These are phyloP conservation scores for Saturnispora hagleri DNA, from an alignment of 805 yeast genomes.

Conservation along the genomic window DNA sequence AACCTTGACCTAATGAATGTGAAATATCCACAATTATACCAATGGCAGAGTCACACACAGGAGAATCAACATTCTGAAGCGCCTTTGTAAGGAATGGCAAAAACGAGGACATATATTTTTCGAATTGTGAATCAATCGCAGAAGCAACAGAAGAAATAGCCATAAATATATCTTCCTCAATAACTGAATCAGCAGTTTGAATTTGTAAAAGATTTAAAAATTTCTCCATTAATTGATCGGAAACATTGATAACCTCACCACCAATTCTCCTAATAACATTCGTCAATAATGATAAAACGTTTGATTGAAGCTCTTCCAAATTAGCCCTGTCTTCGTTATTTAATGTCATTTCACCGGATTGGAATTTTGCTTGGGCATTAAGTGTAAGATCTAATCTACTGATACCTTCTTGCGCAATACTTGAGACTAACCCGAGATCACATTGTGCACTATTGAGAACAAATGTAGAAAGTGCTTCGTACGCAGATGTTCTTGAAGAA, in stretches of 20 bases:
- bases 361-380: slow-evolving; percentile 41
- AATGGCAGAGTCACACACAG: slow-evolving; percentile 81
- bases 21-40: slow-evolving; percentile 93
- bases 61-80: slow-evolving; percentile 70
- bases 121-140: slow-evolving; percentile 63
- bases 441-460: slow-evolving; percentile 68
- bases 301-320: slow-evolving; percentile 83
- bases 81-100: slow-evolving; percentile 77
- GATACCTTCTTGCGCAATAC: slow-evolving; percentile 67
- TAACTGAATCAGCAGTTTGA: slow-evolving; percentile 54
- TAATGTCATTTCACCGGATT: slow-evolving; percentile 11
- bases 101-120: slow-evolving; percentile 70
- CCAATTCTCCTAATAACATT: slow-evolving; percentile 78
- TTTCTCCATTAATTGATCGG: slow-evolving; percentile 80
- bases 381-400: slow-evolving; percentile 65
- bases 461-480: slow-evolving; percentile 80
- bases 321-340: slow-evolving; percentile 64
- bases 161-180: slow-evolving; percentile 88
- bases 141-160: slow-evolving; percentile 86
- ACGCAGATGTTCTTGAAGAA: slow-evolving; percentile 90
- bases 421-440: slow-evolving; percentile 58
- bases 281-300: slow-evolving; percentile 68
- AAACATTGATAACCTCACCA: slow-evolving; percentile 49
- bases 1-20: slow-evolving; percentile 70
- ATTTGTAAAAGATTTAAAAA: slow-evolving; percentile 61